A percentile compares a stretch with the other conserved stretches of the same genome.
Evolutionary conservation across 108 stramenopile genomes (phyloP).

Genomic region (Conticribra weissflogii): DNA sequence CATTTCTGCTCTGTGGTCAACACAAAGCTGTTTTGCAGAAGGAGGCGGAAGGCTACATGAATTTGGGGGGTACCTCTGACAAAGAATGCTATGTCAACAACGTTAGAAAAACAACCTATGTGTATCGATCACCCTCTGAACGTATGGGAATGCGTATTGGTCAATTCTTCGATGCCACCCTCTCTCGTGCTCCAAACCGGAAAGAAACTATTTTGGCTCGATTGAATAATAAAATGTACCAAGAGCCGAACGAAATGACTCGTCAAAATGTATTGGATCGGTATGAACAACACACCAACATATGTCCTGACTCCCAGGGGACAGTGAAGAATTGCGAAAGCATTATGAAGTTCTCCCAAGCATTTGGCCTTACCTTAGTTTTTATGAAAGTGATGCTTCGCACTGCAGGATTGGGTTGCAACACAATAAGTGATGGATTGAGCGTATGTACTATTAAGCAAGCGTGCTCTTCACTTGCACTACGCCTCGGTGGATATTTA

Average conservation of each 20-base stretch:
- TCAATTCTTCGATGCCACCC: slow-evolving; percentile 65
- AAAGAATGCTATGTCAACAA: slow-evolving; percentile 2
- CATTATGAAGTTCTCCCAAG: slow-evolving; percentile 19
- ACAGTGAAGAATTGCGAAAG: slow-evolving; percentile 59
- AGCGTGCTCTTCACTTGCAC: not conserved
- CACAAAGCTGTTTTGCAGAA: slow-evolving; percentile 52
- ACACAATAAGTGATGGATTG: slow-evolving; percentile 1
- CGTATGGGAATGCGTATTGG: slow-evolving; percentile 46
- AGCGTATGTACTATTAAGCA: not conserved
- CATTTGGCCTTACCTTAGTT: slow-evolving; percentile 12
- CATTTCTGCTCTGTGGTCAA: slow-evolving; percentile 63
- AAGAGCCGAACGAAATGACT: slow-evolving; percentile 21
- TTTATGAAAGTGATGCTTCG: slow-evolving; percentile 9
- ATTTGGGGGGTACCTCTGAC: not conserved
- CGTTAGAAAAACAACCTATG: slow-evolving; percentile 41
- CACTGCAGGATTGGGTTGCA: not conserved
- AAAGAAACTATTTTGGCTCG: slow-evolving; percentile 44
- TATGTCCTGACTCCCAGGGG: slow-evolving; percentile 60
- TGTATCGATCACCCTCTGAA: slow-evolving; percentile 57
- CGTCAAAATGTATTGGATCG: slow-evolving; percentile 61
- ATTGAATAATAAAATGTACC: slow-evolving; percentile 11
- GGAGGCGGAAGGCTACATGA: slow-evolving; percentile 56
- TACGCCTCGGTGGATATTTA: not conserved
- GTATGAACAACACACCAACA: slow-evolving; percentile 56
- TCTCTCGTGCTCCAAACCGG: slow-evolving; percentile 62